phyloP scores from a whole-genome alignment of 2,329 filamentous ascomycete species.

The Fusarium continuum region DNA sequence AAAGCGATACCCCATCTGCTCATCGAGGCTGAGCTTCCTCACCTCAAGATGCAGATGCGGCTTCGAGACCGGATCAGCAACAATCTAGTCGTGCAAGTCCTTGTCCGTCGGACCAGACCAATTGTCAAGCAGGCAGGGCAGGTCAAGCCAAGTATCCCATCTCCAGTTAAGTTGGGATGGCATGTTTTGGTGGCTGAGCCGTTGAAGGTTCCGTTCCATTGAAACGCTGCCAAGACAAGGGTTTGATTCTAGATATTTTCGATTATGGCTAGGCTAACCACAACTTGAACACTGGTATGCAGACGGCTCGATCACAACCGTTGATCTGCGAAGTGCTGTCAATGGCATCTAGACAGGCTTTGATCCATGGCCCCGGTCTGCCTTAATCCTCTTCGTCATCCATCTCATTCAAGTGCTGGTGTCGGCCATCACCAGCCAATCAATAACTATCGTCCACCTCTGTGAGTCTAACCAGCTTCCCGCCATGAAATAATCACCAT shows the following conservation, averaged over 20 bases:
- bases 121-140: too few species aligned
- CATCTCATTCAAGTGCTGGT: constrained; percentile 14
- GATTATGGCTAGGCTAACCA: neutral
- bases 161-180: neutral
- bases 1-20: constrained; percentile 11
- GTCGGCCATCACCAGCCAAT: constrained; percentile 31
- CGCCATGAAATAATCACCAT: constrained; percentile 12
- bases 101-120: constrained; percentile 1
- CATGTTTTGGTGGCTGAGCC: constrained; percentile 21
- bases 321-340: neutral
- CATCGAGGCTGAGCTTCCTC: constrained; percentile 7
- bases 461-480: constrained; percentile 3
- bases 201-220: constrained; percentile 4
- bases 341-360: neutral
- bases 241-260: constrained; percentile 10
- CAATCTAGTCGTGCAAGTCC: neutral
- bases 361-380: neutral
- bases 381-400: constrained; percentile 1
- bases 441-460: constrained; percentile 21
- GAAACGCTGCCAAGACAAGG: constrained; percentile 18
- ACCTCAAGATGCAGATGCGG: too few species aligned
- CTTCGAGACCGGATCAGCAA: neutral
- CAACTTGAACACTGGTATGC: neutral
- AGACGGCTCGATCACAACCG: neutral
- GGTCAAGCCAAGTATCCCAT: neutral